Percentiles rank a stretch among this genome's conserved stretches.
phyloP scores from a whole-genome alignment of 192 early-diverging fungal species.

The Kappamyces sp. region DNA sequence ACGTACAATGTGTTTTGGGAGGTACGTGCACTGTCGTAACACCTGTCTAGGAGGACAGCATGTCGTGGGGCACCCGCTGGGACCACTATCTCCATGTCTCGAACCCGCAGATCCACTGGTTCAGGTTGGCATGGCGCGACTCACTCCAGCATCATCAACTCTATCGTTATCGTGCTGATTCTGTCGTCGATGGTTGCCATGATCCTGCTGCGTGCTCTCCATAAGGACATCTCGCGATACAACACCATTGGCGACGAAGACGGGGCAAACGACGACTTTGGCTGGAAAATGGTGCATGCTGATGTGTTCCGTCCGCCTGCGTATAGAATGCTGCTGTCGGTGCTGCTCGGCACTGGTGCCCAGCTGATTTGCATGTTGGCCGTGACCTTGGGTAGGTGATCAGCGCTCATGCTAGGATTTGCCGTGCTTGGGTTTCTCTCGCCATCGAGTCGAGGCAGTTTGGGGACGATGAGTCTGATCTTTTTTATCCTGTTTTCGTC shows the following conservation, averaged over 20 bases:
- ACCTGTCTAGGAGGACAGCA: slow-evolving; percentile 20
- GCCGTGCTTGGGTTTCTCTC: slow-evolving; percentile 95
- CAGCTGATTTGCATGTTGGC: slow-evolving; percentile 46
- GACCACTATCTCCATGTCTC: slow-evolving; percentile 50
- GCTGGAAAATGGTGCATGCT: slow-evolving; percentile 61
- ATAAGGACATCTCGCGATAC: slow-evolving; percentile 57
- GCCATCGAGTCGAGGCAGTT: slow-evolving; percentile 71
- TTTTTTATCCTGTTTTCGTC: slow-evolving; percentile 85
- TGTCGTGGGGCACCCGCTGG: slow-evolving; percentile 54
- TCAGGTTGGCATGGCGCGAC: slow-evolving; percentile 23
- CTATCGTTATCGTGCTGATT: slow-evolving; percentile 52
- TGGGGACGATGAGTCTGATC: slow-evolving; percentile 82
- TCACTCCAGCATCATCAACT: slow-evolving; percentile 48
- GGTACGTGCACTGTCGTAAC: slow-evolving; percentile 13
- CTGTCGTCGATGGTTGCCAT: slow-evolving; percentile 54
- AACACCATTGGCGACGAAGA: slow-evolving; percentile 47
- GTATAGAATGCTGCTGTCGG: slow-evolving; percentile 44
- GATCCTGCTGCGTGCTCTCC: slow-evolving; percentile 51
- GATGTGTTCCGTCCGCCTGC: slow-evolving; percentile 56
- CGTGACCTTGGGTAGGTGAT: slow-evolving; percentile 44
- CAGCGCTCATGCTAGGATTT: slow-evolving; percentile 53
- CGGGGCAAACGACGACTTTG: slow-evolving; percentile 56
- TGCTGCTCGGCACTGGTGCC: slow-evolving; percentile 53
- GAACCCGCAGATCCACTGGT: slow-evolving; percentile 57
- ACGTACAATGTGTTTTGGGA: slow-evolving; percentile 50